Percentiles rank a stretch among this genome's conserved stretches.
phyloP scores from a whole-genome alignment of 2,329 filamentous ascomycete genomes.

The Pseudogymnoascus sp. region DNA sequence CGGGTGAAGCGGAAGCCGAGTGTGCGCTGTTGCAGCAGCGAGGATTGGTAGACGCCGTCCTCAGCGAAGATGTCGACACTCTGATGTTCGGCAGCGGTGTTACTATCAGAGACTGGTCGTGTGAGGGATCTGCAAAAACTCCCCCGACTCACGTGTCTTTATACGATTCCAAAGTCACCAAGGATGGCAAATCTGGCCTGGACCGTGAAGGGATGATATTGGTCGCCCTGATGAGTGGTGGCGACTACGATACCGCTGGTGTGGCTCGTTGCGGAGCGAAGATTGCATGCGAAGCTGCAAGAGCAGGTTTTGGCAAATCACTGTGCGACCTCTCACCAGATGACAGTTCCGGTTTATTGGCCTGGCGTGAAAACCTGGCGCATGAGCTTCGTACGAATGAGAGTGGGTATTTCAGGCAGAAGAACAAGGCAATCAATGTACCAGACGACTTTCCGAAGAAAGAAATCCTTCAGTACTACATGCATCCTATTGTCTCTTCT shows the following conservation, averaged over 20 bases:
- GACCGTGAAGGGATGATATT: constrained; percentile 87
- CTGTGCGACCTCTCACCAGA: constrained; percentile 57
- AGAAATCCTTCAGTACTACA: constrained; percentile 78
- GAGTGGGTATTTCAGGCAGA: constrained; percentile 67
- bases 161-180: constrained; percentile 57
- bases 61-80: constrained; percentile 95
- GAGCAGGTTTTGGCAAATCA: constrained; percentile 73
- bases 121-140: constrained; percentile 57
- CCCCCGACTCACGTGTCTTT: constrained; percentile 77
- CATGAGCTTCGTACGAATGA: constrained; percentile 79
- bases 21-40: constrained; percentile 77
- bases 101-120: constrained; percentile 75
- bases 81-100: constrained; percentile 89
- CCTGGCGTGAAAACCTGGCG: constrained; percentile 64
- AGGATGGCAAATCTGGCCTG: constrained; percentile 45
- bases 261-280: constrained; percentile 83
- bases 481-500: constrained; percentile 72
- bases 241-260: constrained; percentile 85
- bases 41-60: constrained; percentile 81
- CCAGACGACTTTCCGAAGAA: constrained; percentile 74
- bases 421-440: constrained; percentile 64
- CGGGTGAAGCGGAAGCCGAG: constrained; percentile 92
- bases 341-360: constrained; percentile 49
- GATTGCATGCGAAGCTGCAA: constrained; percentile 80
- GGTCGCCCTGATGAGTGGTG: constrained; percentile 88